These are phyloP conservation scores for Coemansia javaensis DNA, from an alignment of 192 early-diverging fungal genomes.

Conservation along the genomic window DNA sequence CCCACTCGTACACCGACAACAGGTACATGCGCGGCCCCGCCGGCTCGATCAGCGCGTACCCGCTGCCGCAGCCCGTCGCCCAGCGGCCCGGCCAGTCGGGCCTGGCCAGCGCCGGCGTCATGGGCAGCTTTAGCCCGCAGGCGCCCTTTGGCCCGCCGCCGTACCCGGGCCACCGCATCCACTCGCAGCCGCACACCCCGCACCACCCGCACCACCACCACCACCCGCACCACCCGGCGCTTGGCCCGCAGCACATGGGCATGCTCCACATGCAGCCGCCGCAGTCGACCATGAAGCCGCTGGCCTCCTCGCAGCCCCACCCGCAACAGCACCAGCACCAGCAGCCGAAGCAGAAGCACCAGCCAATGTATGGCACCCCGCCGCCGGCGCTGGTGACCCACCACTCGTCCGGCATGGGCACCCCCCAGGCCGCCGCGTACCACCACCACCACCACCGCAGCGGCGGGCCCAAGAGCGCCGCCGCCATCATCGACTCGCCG, in stretches of 20 bases:
- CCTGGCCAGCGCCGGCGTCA: constrained; percentile 17
- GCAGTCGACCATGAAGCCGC: constrained; percentile 3
- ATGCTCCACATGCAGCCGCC: constrained; percentile 24
- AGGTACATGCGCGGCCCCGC: constrained; percentile 28
- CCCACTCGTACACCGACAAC: constrained; percentile 33
- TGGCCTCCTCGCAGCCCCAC: constrained; percentile 7
- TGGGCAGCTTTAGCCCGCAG: constrained; percentile 15
- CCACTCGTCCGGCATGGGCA: constrained; percentile 16
- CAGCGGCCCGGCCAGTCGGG: constrained; percentile 30
- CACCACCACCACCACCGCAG: no score
- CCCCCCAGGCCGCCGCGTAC: constrained; percentile 20
- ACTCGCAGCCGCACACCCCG: constrained; percentile 38
- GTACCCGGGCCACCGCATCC: constrained; percentile 21
- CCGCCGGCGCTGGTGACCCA: constrained; percentile 33
- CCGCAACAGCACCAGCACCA: constrained; percentile 22
- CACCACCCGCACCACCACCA: constrained; percentile 26
- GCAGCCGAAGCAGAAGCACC: constrained; percentile 25
- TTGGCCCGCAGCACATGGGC: constrained; percentile 6
- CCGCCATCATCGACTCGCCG: constrained; percentile 42
- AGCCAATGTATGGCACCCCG: constrained; percentile 43
- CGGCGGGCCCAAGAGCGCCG: constrained; percentile 25
- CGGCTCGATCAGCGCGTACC: constrained; percentile 38
- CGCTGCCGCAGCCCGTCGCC: constrained; percentile 43
- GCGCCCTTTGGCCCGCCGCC: constrained; percentile 9
- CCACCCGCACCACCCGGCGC: constrained; percentile 14